These are phyloP conservation scores for Gossypium mustelinum DNA, from an alignment of 345 rosid species.

Conservation along the genomic window DNA sequence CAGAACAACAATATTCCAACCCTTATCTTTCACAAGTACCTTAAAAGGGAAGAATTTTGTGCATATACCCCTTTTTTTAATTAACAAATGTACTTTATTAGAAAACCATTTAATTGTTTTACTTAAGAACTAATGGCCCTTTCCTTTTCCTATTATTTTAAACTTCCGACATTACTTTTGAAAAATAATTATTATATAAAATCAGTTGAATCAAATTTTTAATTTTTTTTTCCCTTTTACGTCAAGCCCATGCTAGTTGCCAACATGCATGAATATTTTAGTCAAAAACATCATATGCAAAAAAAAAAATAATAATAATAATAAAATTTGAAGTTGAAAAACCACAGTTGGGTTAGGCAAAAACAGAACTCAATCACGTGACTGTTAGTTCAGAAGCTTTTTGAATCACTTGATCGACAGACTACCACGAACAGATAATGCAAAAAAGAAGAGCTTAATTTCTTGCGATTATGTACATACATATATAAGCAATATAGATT, in stretches of 20 bases:
- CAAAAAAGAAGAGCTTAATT: conserved; percentile 18
- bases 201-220: no score
- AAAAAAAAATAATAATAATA: no score
- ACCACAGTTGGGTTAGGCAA: no score
- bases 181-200: no score
- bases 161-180: no score
- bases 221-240: no score
- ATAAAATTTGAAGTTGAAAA: background rate
- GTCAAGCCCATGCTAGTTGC: background rate
- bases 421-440: conserved; percentile 8
- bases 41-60: no score
- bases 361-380: background rate
- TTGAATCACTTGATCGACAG: conserved; percentile 14
- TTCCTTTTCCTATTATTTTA: no score
- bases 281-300: background rate
- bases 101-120: no score
- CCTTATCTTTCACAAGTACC: background rate
- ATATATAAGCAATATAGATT: background rate
- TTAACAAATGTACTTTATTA: no score
- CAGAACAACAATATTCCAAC: background rate
- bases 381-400: background rate
- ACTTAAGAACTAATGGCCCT: no score
- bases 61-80: no score
- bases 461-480: background rate
- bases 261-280: background rate